These are phyloP conservation scores for Penicillium bovifimosum DNA, from an alignment of 495 filamentous ascomycete species.

Conservation along the genomic window DNA sequence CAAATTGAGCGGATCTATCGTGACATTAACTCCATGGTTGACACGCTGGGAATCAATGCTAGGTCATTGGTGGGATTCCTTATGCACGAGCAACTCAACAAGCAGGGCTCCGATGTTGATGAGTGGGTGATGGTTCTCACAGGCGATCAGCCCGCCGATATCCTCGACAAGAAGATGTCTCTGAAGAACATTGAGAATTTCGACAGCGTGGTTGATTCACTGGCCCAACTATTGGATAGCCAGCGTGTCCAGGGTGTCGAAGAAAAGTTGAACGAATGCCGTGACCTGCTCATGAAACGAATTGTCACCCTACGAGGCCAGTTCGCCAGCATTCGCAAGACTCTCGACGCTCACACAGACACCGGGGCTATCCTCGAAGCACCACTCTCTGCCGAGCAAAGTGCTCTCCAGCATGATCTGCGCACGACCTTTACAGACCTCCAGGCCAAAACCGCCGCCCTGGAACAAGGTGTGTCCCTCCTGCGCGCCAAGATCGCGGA, in stretches of 20 bases:
- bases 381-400: constrained; percentile 77
- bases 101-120: constrained; percentile 51
- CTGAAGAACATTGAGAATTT: constrained; percentile 67
- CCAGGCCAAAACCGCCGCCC: constrained; percentile 65
- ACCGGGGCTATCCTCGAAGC: constrained; percentile 53
- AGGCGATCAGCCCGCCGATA: constrained; percentile 38
- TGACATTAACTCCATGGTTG: constrained; percentile 95
- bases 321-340: constrained; percentile 66
- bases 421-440: constrained; percentile 63
- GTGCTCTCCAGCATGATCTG: constrained; percentile 74
- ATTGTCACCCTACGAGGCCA: constrained; percentile 61
- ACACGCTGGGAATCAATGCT: constrained; percentile 83
- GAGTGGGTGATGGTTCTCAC: constrained; percentile 31
- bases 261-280: constrained; percentile 55
- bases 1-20: constrained; percentile 83
- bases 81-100: constrained; percentile 45
- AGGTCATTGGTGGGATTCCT: constrained; percentile 69
- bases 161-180: constrained; percentile 58
- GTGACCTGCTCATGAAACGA: constrained; percentile 55
- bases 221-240: constrained; percentile 54
- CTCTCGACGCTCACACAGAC: constrained; percentile 63
- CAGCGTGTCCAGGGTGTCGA: constrained; percentile 59
- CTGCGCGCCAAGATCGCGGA: constrained; percentile 73
- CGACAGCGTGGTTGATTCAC: constrained; percentile 48
- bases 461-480: constrained; percentile 75